Evolutionary conservation across 148 eudicot genomes (phyloP).

Genomic region (Mesembryanthemum crystallinum): DNA sequence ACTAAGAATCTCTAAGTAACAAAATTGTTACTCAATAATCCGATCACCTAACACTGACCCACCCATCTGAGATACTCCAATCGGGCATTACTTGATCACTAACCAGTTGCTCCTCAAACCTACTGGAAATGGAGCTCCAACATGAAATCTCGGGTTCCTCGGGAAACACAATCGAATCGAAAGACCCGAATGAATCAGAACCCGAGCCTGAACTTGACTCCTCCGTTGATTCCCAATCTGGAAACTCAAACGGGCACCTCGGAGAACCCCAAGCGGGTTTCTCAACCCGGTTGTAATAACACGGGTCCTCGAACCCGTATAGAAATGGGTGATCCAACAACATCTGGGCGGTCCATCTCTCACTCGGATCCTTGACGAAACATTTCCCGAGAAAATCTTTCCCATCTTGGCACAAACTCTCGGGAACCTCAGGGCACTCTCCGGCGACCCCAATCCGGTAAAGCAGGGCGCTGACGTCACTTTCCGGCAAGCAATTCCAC

Average conservation of each 20-base stretch:
- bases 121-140: conserved; percentile 2
- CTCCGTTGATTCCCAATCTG: conserved; percentile 39
- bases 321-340: conserved; percentile 71
- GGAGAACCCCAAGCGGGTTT: conserved; percentile 35
- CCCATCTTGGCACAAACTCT: conserved; percentile 45
- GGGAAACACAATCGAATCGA: conserved; percentile 16
- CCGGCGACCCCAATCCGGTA: conserved; percentile 57
- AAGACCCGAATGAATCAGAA: conserved; percentile 19
- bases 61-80: conserved; percentile 33
- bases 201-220: conserved; percentile 21
- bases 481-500: conserved; percentile 39
- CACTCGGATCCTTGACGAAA: conserved; percentile 50
- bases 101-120: conserved; percentile 19
- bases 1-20: conserved; percentile 2
- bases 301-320: conserved; percentile 18
- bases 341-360: conserved; percentile 82
- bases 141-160: neutral
- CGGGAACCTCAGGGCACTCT: conserved; percentile 65
- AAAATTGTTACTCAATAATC: conserved; percentile 1
- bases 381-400: conserved; percentile 66
- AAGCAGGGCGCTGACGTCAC: conserved; percentile 44
- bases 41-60: conserved; percentile 42
- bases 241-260: conserved; percentile 65
- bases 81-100: conserved; percentile 17
- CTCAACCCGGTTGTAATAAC: too few species aligned